These are phyloP conservation scores for Pseudogymnoascus sp. DNA, from an alignment of 2,329 filamentous ascomycete species.

Conservation along the genomic window DNA sequence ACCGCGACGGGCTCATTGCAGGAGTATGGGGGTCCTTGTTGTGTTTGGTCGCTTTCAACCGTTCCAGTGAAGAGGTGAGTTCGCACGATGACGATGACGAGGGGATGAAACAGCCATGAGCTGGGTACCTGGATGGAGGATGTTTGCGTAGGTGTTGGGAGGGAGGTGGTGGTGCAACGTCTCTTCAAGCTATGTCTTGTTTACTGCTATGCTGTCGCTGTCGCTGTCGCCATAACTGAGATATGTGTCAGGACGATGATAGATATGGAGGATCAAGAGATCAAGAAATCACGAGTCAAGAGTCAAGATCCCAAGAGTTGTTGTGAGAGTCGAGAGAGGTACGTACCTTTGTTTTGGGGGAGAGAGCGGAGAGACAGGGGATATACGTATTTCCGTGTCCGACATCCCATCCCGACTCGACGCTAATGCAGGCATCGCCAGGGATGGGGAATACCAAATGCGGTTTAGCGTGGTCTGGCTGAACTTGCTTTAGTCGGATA, in stretches of 20 bases:
- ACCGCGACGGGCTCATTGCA: background rate
- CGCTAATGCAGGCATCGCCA: conserved; percentile 3
- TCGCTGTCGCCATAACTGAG: background rate
- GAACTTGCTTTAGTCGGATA: background rate
- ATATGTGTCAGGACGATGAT: background rate
- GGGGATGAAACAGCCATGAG: conserved; percentile 1
- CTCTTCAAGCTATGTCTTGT: background rate
- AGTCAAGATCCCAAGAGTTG: background rate
- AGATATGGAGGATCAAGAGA: background rate
- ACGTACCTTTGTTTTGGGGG: background rate
- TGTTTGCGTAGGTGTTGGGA: background rate
- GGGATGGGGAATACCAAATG: background rate
- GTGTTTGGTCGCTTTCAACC: background rate
- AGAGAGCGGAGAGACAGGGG: background rate
- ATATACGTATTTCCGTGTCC: background rate
- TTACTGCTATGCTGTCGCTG: background rate
- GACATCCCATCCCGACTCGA: background rate
- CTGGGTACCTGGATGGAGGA: background rate
- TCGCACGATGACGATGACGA: background rate
- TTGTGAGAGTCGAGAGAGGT: background rate
- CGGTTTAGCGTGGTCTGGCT: background rate
- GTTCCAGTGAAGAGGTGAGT: background rate
- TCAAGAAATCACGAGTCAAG: too few relatives aligned
- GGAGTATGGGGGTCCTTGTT: background rate
- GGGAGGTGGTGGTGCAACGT: too few relatives aligned